Conservation (phyloP, 345 rosid genomes). For the Capsella bursapastoris region DNA sequence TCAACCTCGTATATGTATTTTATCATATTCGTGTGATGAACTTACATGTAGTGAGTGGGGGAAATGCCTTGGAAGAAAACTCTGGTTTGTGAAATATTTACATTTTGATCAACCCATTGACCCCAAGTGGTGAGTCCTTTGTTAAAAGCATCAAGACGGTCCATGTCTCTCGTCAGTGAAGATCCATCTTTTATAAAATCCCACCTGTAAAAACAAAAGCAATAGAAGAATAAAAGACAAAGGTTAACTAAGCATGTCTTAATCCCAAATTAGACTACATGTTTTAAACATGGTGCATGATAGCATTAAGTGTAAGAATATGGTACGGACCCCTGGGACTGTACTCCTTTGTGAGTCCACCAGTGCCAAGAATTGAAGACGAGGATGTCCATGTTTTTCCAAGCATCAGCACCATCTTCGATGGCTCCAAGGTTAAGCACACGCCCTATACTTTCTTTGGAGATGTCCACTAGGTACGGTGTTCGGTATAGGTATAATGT, state of each 20-base stretch:
- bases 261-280: slow-evolving; percentile 17
- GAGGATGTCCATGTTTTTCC: slow-evolving; percentile 86
- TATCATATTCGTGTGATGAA: not conserved
- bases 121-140: slow-evolving; percentile 86
- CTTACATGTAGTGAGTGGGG: slow-evolving; percentile 90
- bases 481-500: slow-evolving; percentile 72
- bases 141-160: slow-evolving; percentile 72
- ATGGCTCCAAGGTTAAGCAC: slow-evolving; percentile 75
- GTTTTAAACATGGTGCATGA: not conserved
- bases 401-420: slow-evolving; percentile 60
- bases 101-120: slow-evolving; percentile 77
- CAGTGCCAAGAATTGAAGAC: slow-evolving; percentile 96
- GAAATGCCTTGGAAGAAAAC: slow-evolving; percentile 97
- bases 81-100: slow-evolving; percentile 63
- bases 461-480: slow-evolving; percentile 83
- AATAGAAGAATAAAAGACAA: not conserved
- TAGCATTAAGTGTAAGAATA: not conserved
- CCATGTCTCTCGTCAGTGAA: slow-evolving; percentile 59
- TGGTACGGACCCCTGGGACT: slow-evolving; percentile 58
- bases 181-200: slow-evolving; percentile 73
- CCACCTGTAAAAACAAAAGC: slow-evolving; percentile 57
- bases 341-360: slow-evolving; percentile 83
- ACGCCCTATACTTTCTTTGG: slow-evolving; percentile 57
- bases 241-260: slow-evolving; percentile 19
- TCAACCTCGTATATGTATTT: not conserved